Base-by-base conservation (phyloP, 2,329 filamentous ascomycete species). In the Coniochaeta sp. region DNA sequence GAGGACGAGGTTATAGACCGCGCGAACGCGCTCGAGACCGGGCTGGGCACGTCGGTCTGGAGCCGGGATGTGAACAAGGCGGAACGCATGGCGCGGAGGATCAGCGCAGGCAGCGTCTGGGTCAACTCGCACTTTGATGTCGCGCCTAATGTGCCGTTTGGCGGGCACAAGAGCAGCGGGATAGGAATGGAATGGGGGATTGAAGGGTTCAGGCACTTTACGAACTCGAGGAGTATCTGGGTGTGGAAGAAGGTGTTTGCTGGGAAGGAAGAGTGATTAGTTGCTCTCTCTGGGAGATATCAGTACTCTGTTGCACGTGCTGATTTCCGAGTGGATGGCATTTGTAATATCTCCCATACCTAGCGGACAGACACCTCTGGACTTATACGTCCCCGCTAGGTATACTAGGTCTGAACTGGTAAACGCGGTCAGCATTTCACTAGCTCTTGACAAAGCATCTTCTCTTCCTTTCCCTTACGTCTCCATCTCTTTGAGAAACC, bases 71-170 rank as follows among this genome's bases (percentile, higher is more conserved):
- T 79, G 1, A 65, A 65, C 1, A 67, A 71, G 4, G 82, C 79
- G 0, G 70, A 72, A 28, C 66, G 68, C 4, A 75, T 86, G 38
- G 81, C 78, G 0, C 62, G 72, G 26, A 70, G 74, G 46, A 62
- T 86, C 10, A 75, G 83, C 57, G 74, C 78, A 0, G 82, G 82
- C 0, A 76, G 67, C 10, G 77, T 86, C 1, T 85, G 79, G 75
- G 76, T 85, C 57, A 85, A 86, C 63, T 56, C 57, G 48, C 51
- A 46, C 7, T 64, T 67, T 53, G 52, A 60, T 52, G 64, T 64
- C 14, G 63, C 65, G 54, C 56, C 58, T 48, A 61, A 57, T 20
- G 63, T 61, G 4, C 67, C 53, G 53, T 67, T 67, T 35, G 56
- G 55, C 1, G 65, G 65, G 20, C 60, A 63, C 53, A 67, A 68